Base-by-base conservation (phyloP, 2,329 filamentous ascomycete genomes). In the Talaromyces sp. region DNA sequence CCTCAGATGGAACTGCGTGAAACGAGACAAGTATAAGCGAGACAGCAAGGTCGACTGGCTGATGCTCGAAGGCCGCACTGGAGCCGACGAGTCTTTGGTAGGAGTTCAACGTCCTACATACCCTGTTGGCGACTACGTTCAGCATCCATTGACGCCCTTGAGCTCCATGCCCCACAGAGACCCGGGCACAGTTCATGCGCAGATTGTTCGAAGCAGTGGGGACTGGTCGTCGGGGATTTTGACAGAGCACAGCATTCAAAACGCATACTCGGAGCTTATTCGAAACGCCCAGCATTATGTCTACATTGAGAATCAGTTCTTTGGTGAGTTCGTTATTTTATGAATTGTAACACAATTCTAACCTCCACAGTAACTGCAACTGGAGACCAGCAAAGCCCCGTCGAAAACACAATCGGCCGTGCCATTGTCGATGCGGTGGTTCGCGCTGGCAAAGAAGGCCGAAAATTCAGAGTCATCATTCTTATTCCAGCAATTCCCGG, bases 291-390 rank as follows among this genome's bases (percentile, higher is more conserved):
- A 97, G 75, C 93, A 98, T 72, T 97, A 87, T 68, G 89, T 99
- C 27, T 99, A 98, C 78, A 96, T 99, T 63, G 95, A 99, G 75
- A 98, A 98, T 70, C 95, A 99, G 70, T 98, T 98, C 80, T 99
- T 98, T 81, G 97, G 84, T 77, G 77, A 68, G 75, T 69, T 33
- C 11, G 33, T 15, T 17, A 54, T 32, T 17, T 25, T 25, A 9
- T 52, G 17, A n/a, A 47, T 52, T n/a, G 44, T 36, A 59, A 52
- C 44, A 36, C 44, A 13, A n/a, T 55, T 73, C 63, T 75, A 62
- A 15, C 44, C 28, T 8, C 33, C 52, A 33, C 81, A 80, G 96
- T 72, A 96, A 92, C 61, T 1, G 91, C 95, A 0, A 98, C 93
- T 0, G 92, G 92, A 9, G 88, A 95, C n/a, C 77, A 96, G 39